A percentile compares a stretch with the other conserved stretches of the same genome.
Evolutionary conservation across 2,329 filamentous ascomycete species (phyloP).

Genomic region (Capronia americana): DNA sequence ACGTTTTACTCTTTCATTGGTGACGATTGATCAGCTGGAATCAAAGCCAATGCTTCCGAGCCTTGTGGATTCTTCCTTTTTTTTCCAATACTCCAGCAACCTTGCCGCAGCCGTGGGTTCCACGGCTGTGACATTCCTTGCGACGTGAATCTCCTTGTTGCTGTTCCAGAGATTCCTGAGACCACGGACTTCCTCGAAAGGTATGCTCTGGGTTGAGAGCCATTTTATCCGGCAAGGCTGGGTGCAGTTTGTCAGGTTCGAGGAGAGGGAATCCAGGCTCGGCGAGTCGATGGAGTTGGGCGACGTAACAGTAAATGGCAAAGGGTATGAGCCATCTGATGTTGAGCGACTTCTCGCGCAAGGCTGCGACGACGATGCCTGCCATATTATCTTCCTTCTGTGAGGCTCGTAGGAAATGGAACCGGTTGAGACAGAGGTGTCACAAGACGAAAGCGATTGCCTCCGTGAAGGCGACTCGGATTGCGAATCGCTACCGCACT

Average conservation of each 20-base stretch:
- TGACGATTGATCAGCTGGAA: not conserved
- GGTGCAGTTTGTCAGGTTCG: not conserved
- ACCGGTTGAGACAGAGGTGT: slow-evolving; percentile 15
- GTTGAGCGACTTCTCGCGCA: not conserved
- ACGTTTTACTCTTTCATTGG: no score
- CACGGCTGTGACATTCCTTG: slow-evolving; percentile 33
- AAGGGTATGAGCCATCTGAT: not conserved
- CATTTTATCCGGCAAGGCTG: slow-evolving; percentile 30
- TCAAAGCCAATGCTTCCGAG: not conserved
- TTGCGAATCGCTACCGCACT: not conserved
- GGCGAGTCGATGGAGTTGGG: not conserved
- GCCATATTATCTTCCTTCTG: slow-evolving; percentile 29
- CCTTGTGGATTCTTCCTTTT: not conserved
- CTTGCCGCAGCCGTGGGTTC: slow-evolving; percentile 18
- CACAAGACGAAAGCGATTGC: slow-evolving; percentile 22
- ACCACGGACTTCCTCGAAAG: slow-evolving; percentile 29
- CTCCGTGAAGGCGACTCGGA: slow-evolving; percentile 12
- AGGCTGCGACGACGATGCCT: slow-evolving; percentile 14
- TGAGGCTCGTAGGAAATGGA: slow-evolving; percentile 32
- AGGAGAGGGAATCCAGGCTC: not conserved
- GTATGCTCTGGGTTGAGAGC: slow-evolving; percentile 24
- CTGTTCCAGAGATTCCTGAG: slow-evolving; percentile 32
- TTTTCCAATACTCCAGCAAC: slow-evolving; percentile 5
- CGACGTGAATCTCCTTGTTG: slow-evolving; percentile 30
- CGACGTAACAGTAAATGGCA: not conserved